Conservation (phyloP, 345 rosid species). For the Hibiscus syriacus region DNA sequence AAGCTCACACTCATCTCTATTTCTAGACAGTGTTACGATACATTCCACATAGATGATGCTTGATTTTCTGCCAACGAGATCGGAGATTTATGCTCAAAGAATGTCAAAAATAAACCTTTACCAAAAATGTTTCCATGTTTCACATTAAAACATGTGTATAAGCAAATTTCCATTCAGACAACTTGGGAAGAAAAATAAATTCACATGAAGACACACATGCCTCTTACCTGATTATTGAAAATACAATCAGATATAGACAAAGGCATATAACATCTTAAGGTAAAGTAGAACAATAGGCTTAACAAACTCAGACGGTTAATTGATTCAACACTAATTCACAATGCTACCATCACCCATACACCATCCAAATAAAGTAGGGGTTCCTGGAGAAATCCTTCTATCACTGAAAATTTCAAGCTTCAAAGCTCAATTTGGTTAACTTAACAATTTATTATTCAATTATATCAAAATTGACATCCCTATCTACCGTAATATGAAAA, state of each 20-base stretch:
- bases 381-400: neutral
- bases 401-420: neutral
- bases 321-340: neutral
- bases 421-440: neutral
- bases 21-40: neutral
- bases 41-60: neutral
- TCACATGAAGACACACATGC: neutral
- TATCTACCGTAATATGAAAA: neutral
- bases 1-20: too few species aligned
- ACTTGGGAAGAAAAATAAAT: neutral
- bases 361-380: neutral
- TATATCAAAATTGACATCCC: neutral
- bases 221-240: neutral
- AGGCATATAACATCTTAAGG: neutral
- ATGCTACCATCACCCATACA: neutral
- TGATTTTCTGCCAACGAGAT: too few species aligned
- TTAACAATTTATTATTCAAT: neutral
- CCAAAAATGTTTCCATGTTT: neutral
- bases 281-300: neutral
- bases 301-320: neutral
- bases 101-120: neutral
- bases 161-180: neutral
- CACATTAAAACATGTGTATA: neutral
- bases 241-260: neutral
- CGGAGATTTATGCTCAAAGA: neutral